Conservation (phyloP, 768 basidiomycete genomes). For the Dentipellis fragilis region DNA sequence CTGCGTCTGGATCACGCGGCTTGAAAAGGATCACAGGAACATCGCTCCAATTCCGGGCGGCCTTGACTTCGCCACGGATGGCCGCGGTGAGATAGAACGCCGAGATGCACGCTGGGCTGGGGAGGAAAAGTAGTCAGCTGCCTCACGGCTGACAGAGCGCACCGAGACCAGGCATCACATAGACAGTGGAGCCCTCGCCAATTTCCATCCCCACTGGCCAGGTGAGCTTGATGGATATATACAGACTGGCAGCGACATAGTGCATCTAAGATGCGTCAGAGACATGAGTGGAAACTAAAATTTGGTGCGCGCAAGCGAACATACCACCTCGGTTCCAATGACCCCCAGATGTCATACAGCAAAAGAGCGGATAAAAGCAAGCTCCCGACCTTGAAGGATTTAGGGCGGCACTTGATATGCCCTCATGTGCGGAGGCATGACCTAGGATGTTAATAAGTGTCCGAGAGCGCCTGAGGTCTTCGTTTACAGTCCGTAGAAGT, state of each 20-base stretch:
- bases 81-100: conserved; percentile 53
- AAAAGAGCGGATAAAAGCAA: conserved; percentile 79
- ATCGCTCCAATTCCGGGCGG: conserved; percentile 69
- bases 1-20: conserved; percentile 1
- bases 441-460: conserved; percentile 67
- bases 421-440: conserved; percentile 73
- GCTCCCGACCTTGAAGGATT: conserved; percentile 81
- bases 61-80: conserved; percentile 55
- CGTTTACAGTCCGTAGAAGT: conserved; percentile 42
- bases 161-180: too few species aligned
- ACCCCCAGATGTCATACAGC: conserved; percentile 93
- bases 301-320: too few species aligned
- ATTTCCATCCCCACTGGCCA: too few species aligned
- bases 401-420: conserved; percentile 67
- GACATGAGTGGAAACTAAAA: too few species aligned
- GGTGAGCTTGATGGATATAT: too few species aligned
- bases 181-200: too few species aligned
- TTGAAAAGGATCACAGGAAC: conserved; percentile 20
- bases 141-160: neutral
- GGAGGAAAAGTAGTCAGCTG: neutral
- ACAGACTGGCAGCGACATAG: too few species aligned
- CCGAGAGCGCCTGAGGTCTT: conserved; percentile 41
- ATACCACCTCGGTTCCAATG: conserved; percentile 73
- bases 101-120: conserved; percentile 67
- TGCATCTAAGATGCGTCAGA: too few species aligned